Evolutionary conservation across 1,284 basidiomycete species (phyloP).

Genomic region (Schizopora paradoxa): DNA sequence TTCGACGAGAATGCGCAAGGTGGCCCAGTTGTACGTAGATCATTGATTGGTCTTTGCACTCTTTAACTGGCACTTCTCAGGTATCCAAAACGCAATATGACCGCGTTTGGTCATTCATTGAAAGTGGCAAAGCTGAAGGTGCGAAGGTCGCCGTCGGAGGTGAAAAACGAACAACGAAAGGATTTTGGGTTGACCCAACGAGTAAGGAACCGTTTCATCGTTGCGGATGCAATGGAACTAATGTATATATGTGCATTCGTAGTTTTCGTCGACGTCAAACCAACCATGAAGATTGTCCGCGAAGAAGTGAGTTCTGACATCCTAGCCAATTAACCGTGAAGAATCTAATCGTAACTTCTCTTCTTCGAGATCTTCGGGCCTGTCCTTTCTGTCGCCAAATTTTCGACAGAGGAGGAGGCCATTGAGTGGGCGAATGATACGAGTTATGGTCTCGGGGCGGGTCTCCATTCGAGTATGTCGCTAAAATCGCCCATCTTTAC

Average conservation of each 20-base stretch:
- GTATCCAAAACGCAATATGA: conserved; percentile 85
- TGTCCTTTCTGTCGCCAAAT: conserved; percentile 71
- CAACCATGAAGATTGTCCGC: conserved; percentile 75
- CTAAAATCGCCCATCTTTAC: neutral
- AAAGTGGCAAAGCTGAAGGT: conserved; percentile 79
- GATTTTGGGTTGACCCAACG: conserved; percentile 73
- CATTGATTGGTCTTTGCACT: conserved; percentile 8
- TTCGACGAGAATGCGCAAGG: conserved; percentile 70
- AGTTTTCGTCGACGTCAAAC: conserved; percentile 72
- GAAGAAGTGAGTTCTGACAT: conserved; percentile 14
- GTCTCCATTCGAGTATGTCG: conserved; percentile 75
- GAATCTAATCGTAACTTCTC: neutral
- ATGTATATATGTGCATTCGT: conserved; percentile 6
- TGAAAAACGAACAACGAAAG: conserved; percentile 59
- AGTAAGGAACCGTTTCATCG: conserved; percentile 39
- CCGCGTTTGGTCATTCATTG: conserved; percentile 86
- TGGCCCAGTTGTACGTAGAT: conserved; percentile 68
- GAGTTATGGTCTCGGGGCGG: conserved; percentile 83
- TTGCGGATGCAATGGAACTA: neutral
- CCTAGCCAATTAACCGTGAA: neutral
- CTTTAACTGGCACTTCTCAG: too few species aligned
- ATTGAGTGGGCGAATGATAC: conserved; percentile 80
- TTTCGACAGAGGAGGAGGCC: conserved; percentile 76
- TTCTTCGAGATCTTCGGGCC: conserved; percentile 76
- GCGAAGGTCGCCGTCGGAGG: conserved; percentile 81